Conservation (phyloP, 1,284 basidiomycete species). For the Apiotrichum laibachii region DNA sequence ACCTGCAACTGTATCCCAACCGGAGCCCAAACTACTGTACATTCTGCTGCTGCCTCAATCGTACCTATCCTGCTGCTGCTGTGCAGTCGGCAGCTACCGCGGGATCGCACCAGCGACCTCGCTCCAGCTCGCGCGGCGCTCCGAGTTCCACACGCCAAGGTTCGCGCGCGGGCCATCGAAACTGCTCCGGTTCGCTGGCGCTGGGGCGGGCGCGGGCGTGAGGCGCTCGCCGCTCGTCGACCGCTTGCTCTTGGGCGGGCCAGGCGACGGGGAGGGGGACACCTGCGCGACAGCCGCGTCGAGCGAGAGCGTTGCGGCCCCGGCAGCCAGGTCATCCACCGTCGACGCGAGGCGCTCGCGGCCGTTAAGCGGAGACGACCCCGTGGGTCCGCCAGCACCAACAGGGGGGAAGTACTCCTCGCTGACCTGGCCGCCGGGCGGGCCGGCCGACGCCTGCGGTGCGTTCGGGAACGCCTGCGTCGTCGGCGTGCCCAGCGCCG, state of each 20-base stretch:
- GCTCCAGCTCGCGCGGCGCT: slow-evolving; percentile 42
- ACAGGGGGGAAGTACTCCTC: slow-evolving; percentile 40
- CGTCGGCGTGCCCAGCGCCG: slow-evolving; percentile 44
- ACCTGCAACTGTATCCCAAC: too few species aligned
- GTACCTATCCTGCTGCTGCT: too few species aligned
- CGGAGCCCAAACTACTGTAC: too few species aligned
- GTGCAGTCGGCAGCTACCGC: too few species aligned
- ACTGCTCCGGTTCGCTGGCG: slow-evolving; percentile 12
- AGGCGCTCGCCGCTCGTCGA: not conserved
- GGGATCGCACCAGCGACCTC: slow-evolving; percentile 16
- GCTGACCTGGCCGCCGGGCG: slow-evolving; percentile 20
- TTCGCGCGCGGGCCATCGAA: slow-evolving; percentile 26
- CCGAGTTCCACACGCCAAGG: slow-evolving; percentile 22
- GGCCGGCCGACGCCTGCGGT: slow-evolving; percentile 23
- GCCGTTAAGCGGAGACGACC: slow-evolving; percentile 24
- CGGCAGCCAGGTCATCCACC: slow-evolving; percentile 1
- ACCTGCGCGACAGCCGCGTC: not conserved
- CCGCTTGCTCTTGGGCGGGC: not conserved
- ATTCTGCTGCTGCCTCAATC: too few species aligned
- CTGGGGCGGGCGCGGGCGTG: not conserved
- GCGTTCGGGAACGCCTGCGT: slow-evolving; percentile 43
- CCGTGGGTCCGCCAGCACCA: slow-evolving; percentile 1
- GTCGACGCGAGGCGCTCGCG: slow-evolving; percentile 31
- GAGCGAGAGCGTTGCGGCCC: slow-evolving; percentile 2
- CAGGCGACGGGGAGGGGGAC: not conserved